Conservation (phyloP, 805 yeast species). For the Candida corydali region DNA sequence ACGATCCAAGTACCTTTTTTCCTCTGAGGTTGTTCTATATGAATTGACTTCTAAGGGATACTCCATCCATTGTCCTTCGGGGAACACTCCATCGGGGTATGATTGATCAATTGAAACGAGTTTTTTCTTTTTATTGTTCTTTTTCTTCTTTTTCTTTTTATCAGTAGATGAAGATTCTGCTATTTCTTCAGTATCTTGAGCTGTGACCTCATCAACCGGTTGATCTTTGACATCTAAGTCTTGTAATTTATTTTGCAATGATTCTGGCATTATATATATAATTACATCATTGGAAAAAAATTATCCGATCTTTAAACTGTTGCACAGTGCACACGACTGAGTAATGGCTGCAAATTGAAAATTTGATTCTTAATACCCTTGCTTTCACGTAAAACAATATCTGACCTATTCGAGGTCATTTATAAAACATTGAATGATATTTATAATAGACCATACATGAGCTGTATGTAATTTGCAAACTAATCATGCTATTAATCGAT, state of each 20-base stretch:
- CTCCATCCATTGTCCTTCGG: conserved; percentile 85
- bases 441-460: too few relatives aligned
- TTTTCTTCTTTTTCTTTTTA: conserved; percentile 35
- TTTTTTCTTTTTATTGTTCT: conserved; percentile 49
- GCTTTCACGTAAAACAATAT: too few relatives aligned
- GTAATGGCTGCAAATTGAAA: neutral
- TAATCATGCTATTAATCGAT: too few relatives aligned
- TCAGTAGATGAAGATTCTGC: conserved; percentile 7
- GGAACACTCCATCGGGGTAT: conserved; percentile 70
- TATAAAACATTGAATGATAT: too few relatives aligned
- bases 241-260: conserved; percentile 10
- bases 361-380: too few relatives aligned
- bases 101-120: conserved; percentile 60
- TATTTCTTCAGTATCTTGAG: conserved; percentile 43
- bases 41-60: conserved; percentile 63
- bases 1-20: conserved; percentile 72
- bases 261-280: neutral
- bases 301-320: too few relatives aligned
- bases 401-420: too few relatives aligned
- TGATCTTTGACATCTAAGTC: conserved; percentile 9
- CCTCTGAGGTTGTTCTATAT: conserved; percentile 81
- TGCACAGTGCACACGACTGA: neutral
- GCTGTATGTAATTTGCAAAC: too few relatives aligned
- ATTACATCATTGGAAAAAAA: conserved; percentile 3
- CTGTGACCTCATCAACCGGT: conserved; percentile 14